These are phyloP conservation scores for Arctostaphylos glauca DNA, from an alignment of 148 eudicot species.

Conservation along the genomic window DNA sequence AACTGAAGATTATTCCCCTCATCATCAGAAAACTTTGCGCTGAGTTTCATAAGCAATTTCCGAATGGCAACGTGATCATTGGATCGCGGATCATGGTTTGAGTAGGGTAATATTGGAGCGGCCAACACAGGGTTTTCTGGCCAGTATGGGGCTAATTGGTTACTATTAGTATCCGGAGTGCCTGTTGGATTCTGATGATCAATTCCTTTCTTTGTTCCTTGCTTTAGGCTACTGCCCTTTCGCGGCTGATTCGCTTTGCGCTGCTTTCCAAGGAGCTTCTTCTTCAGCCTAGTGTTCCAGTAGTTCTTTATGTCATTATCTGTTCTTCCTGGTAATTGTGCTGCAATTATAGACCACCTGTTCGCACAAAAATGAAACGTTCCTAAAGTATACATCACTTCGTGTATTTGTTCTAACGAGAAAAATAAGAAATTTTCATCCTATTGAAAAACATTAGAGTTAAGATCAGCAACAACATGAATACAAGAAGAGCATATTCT, in stretches of 20 bases:
- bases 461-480: not conserved
- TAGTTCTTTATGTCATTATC: constrained; percentile 93
- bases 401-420: too few relatives aligned
- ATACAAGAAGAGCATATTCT: not conserved
- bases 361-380: not conserved
- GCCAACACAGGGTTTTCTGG: constrained; percentile 26
- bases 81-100: constrained; percentile 27
- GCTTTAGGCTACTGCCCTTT: constrained; percentile 22
- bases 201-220: constrained; percentile 5
- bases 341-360: constrained; percentile 96
- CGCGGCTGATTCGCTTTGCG: constrained; percentile 48
- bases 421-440: not conserved
- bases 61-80: constrained; percentile 54
- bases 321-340: constrained; percentile 92
- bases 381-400: too few relatives aligned
- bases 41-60: constrained; percentile 61
- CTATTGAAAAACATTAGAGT: not conserved
- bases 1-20: constrained; percentile 5
- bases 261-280: constrained; percentile 81
- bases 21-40: constrained; percentile 37
- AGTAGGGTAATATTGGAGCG: constrained; percentile 25
- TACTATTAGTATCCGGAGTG: not conserved
- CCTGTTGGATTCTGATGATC: constrained; percentile 1
- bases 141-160: constrained; percentile 21
- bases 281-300: constrained; percentile 94